A percentile compares a stretch with the other conserved stretches of the same genome.
phyloP scores from a whole-genome alignment of 495 filamentous ascomycete species.

The Lasiosphaeria hispida region DNA sequence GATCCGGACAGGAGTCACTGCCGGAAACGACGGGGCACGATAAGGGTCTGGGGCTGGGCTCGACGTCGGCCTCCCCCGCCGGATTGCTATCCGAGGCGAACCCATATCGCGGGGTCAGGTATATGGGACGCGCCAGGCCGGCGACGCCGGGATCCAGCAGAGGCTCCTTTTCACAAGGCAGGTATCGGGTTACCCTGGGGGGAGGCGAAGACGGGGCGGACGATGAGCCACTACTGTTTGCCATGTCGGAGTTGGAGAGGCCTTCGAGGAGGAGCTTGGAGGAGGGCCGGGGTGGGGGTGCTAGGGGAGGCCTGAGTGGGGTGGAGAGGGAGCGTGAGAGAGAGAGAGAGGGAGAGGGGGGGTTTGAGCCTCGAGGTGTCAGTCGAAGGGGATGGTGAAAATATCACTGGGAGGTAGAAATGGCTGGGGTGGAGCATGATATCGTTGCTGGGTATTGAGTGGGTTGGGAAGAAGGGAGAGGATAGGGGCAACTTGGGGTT shows the following conservation, averaged over 20 bases:
- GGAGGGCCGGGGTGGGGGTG: slow-evolving; percentile 53
- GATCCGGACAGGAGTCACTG: slow-evolving; percentile 26
- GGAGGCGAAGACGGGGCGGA: slow-evolving; percentile 55
- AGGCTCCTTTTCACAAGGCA: slow-evolving; percentile 38
- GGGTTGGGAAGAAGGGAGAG: too few species aligned
- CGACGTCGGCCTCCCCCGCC: slow-evolving; percentile 25
- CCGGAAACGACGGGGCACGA: slow-evolving; percentile 38
- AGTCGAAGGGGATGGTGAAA: slow-evolving; percentile 26
- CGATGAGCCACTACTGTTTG: slow-evolving; percentile 81
- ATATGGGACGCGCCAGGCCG: slow-evolving; percentile 23
- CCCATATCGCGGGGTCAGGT: slow-evolving; percentile 33
- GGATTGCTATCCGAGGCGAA: slow-evolving; percentile 23
- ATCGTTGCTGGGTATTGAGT: too few species aligned
- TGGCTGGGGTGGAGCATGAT: not conserved
- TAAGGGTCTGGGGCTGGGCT: slow-evolving; percentile 10
- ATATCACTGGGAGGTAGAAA: not conserved
- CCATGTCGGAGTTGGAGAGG: slow-evolving; percentile 79
- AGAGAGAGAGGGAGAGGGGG: slow-evolving; percentile 4
- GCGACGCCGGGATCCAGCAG: slow-evolving; percentile 37
- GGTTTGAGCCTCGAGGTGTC: slow-evolving; percentile 6
- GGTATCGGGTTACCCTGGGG: slow-evolving; percentile 25
- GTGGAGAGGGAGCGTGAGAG: not conserved
- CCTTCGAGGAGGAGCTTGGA: slow-evolving; percentile 70
- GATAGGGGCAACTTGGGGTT: too few species aligned
- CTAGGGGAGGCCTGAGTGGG: not conserved